Base-by-base conservation (phyloP, 345 rosid genomes). In the Bruguiera parviflora region DNA sequence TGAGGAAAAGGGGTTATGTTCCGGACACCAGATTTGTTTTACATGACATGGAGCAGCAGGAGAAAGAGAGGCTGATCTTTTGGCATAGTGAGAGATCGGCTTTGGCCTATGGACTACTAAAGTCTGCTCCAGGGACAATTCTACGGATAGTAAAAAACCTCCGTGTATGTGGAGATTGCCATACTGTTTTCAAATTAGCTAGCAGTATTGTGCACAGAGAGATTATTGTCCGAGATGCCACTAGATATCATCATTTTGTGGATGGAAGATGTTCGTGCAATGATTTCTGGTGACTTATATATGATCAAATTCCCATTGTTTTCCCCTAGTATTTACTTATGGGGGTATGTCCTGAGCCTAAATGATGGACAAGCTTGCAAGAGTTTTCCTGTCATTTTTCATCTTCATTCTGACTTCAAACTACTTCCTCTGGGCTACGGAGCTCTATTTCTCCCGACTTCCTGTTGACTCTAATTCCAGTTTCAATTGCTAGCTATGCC, bases 51-150 rank as follows among this genome's bases (percentile, higher is more conserved):
- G 91, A 86, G 39, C 79, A 79, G 62, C 88, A 82, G 64, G 96
- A 88, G 79, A 88, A 88, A 75, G 91, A 88, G 67, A 80, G 81
- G 71, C 86, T 76, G 65, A 80, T 90, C 43, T 90, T 90, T 72
- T 88, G 87, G 91, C 96, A 90, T 69, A 88, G 96, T 35, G 96
- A 90, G 72, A 62, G 96, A 64, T 67, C 81, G 31, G 96, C 93
- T 61, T 85, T 88, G 67, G 92, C 96, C 13, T 90, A 83, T 65
- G 92, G 89, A 55, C 70, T 90, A 21, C 92, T 90, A 8, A 90
- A 77, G 58, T 75, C 81, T 35, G 86, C 85, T 64, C 84, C 79
- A 0, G 91, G 88, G 39, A 85, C 83, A 0, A 77, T 65, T 0
- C 78, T 90, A 71, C 64, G 94, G 49, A 80, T 88, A 39, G 90